Evolutionary conservation across 140 eudicot species (phyloP), one percentile per base, ranked within the genome.

Genomic region (Flaveria floridana): DNA sequence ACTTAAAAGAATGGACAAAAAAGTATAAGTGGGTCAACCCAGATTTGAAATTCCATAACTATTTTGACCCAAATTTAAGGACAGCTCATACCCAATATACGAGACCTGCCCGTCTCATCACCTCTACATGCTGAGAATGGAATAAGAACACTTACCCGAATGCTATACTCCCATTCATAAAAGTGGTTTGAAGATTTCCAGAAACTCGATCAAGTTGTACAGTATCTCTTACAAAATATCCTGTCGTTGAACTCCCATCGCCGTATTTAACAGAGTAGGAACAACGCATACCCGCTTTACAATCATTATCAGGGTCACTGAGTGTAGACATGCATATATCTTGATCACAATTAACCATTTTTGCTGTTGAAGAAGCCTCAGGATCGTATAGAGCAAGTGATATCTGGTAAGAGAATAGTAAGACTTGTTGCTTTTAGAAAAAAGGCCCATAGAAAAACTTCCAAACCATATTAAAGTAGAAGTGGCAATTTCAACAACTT

Each of bases 231-330:
- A 93, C 91, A 79, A 89, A 93, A 83, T 83, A 85, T 68, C 98
- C 98, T 19, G 80, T 20, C 7, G 96, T 89, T 73, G 85, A 59
- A 82, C 98, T 93, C 63, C 98, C 98, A 77, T 93, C 98, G 25
- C 98, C 97, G 57, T 93, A 93, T 26, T 87, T 85, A 70, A 93
- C 90, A 56, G 88, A 62, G 82, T 89, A 93, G 11, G 88, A 70
- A 74, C 98, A 90, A 15, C 68, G 83, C 85, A 71, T 72, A 10
- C 92, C 97, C 2, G 77, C 83, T 71, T 63, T 80, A 80, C 98
- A 93, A 58, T 84, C 88, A 65, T 80, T 23, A 73, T 39, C 75
- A 55, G 82, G 89, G 56, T 77, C 76, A 52, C 44, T 79, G 16
- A 86, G 83, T 68, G 82, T 84, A 46, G 76, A 69, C 10, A 73